Evolutionary conservation across 225 moss, liverwort and hornwort genomes (phyloP).

Genomic region (Antitrichia curtipendula): DNA sequence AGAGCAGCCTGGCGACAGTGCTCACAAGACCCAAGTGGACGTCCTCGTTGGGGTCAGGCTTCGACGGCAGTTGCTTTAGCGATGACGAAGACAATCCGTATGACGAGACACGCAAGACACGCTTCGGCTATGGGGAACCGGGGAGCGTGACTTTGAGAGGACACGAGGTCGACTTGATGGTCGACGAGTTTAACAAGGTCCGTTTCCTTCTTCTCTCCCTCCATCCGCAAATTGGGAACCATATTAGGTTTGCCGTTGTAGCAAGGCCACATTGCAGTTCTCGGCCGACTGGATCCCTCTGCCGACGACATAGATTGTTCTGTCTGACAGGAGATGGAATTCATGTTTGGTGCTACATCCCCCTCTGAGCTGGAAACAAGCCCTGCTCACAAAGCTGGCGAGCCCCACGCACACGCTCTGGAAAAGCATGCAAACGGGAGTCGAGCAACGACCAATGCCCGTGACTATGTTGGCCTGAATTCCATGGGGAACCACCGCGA

Average conservation of each 20-base stretch:
- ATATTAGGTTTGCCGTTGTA: neutral
- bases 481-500: neutral
- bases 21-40: constrained; percentile 14
- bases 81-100: constrained; percentile 25
- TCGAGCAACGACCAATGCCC: neutral
- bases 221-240: neutral
- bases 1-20: neutral
- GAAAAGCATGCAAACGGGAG: neutral
- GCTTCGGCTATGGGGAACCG: constrained; percentile 25
- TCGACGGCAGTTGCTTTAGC: constrained; percentile 43
- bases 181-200: constrained; percentile 46
- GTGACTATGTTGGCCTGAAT: neutral
- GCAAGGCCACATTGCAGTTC: neutral
- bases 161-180: constrained; percentile 15
- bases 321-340: constrained; percentile 25
- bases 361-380: neutral
- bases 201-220: neutral
- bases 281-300: neutral
- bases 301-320: neutral
- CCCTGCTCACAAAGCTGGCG: neutral
- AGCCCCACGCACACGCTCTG: neutral
- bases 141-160: constrained; percentile 29
- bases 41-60: constrained; percentile 36
- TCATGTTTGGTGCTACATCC: constrained; percentile 17
- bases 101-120: constrained; percentile 10